Evolutionary conservation across 306 rosid genomes (phyloP).

Genomic region (Quercus robur): DNA sequence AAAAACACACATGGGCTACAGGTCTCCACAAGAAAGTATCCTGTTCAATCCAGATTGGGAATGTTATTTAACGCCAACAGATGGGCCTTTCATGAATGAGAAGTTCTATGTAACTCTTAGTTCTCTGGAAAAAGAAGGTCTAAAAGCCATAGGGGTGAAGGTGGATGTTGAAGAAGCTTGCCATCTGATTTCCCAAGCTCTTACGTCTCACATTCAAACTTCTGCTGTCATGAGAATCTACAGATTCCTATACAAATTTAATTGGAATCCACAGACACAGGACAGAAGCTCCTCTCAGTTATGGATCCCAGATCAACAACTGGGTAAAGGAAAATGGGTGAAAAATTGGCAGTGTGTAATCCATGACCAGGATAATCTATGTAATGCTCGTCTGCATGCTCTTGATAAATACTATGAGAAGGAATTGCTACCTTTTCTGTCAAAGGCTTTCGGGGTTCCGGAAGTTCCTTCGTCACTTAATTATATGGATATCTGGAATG

Average conservation of each 20-base stretch:
- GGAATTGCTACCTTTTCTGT: slow-evolving; percentile 18
- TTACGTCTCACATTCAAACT: background rate
- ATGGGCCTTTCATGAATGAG: slow-evolving; percentile 15
- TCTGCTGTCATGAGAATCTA: slow-evolving; percentile 5
- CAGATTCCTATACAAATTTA: slow-evolving; percentile 3
- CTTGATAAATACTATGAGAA: slow-evolving; percentile 13
- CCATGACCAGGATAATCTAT: slow-evolving; percentile 7
- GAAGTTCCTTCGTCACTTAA: slow-evolving; percentile 4
- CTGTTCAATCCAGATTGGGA: slow-evolving; percentile 24
- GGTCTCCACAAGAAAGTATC: background rate
- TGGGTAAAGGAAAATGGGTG: slow-evolving; percentile 15
- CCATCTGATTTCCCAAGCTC: background rate
- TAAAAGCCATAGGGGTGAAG: slow-evolving; percentile 17
- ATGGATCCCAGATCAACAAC: slow-evolving; percentile 7
- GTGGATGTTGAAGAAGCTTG: slow-evolving; percentile 20
- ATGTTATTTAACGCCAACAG: slow-evolving; percentile 1
- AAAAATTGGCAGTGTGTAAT: slow-evolving; percentile 4
- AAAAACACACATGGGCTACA: too few relatives aligned
- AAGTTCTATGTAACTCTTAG: background rate
- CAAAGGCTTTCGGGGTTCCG: slow-evolving; percentile 11
- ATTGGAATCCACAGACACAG: background rate
- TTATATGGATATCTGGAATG: slow-evolving; percentile 21
- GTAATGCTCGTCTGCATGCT: background rate
- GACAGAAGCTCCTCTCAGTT: slow-evolving; percentile 1
- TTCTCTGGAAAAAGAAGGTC: background rate